Conservation (phyloP, 140 eudicot species). For the Senecio squalidus region DNA sequence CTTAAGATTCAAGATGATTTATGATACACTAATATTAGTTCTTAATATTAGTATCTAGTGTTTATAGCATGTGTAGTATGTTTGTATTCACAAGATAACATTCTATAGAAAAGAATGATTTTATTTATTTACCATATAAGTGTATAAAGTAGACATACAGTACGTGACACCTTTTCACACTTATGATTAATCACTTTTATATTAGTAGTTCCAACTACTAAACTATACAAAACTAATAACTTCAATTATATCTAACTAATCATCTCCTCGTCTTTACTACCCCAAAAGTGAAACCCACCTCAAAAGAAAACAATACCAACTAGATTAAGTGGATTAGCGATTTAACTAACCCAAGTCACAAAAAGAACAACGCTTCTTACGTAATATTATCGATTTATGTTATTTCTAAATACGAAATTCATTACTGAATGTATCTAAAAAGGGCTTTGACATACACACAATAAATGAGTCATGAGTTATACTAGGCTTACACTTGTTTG, state of each 20-base stretch:
- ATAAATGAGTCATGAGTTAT: too few relatives aligned
- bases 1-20: background rate
- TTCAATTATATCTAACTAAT: constrained; percentile 25
- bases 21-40: too few relatives aligned
- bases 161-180: background rate
- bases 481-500: too few relatives aligned
- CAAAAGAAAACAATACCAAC: constrained; percentile 19
- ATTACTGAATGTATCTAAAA: too few relatives aligned
- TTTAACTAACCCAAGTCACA: background rate
- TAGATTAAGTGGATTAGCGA: background rate
- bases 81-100: background rate
- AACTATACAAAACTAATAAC: constrained; percentile 12
- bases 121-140: constrained; percentile 2
- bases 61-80: background rate
- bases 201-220: constrained; percentile 28
- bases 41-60: too few relatives aligned
- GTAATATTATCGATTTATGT: too few relatives aligned
- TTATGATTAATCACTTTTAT: constrained; percentile 3
- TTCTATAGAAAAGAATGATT: background rate
- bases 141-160: constrained; percentile 13
- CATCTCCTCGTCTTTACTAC: constrained; percentile 24
- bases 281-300: constrained; percentile 18
- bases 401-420: too few relatives aligned
- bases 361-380: too few relatives aligned
- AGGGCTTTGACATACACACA: too few relatives aligned